Conservation (phyloP, 148 eudicot species). For the Talinum fruticosum region DNA sequence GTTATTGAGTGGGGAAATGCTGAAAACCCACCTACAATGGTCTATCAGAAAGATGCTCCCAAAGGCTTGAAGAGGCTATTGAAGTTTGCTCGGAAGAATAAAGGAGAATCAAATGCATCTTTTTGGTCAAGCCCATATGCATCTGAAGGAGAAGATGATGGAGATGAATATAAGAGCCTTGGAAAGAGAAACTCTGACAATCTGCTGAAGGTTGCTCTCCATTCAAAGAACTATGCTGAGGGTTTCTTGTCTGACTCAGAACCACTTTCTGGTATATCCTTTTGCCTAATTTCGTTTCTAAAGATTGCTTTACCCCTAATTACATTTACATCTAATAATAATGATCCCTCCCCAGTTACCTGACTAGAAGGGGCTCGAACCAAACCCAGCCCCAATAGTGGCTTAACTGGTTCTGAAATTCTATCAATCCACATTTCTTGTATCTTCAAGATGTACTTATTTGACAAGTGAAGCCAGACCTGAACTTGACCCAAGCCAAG, state of each 20-base stretch:
- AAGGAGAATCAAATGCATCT: constrained; percentile 57
- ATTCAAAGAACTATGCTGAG: constrained; percentile 54
- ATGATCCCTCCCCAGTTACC: not conserved
- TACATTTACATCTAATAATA: not conserved
- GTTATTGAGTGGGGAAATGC: constrained; percentile 90
- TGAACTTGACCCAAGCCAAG: not conserved
- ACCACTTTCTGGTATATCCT: constrained; percentile 42
- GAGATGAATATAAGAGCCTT: constrained; percentile 54
- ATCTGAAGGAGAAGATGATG: constrained; percentile 90
- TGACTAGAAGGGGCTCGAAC: not conserved
- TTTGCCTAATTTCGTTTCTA: not conserved
- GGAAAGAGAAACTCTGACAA: constrained; percentile 57
- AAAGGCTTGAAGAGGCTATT: constrained; percentile 92
- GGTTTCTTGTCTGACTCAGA: constrained; percentile 46
- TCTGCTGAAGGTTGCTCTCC: constrained; percentile 63
- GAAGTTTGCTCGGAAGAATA: constrained; percentile 83
- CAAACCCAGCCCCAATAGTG: not conserved
- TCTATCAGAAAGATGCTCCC: constrained; percentile 92
- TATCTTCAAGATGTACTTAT: not conserved
- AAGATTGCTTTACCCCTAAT: not conserved
- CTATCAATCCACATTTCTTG: too few relatives aligned
- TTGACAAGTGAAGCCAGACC: not conserved
- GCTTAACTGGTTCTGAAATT: not conserved
- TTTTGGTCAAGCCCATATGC: constrained; percentile 75
- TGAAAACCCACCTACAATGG: constrained; percentile 76